phyloP scores from a whole-genome alignment of 306 rosid genomes.

The Acacia melanoxylon region DNA sequence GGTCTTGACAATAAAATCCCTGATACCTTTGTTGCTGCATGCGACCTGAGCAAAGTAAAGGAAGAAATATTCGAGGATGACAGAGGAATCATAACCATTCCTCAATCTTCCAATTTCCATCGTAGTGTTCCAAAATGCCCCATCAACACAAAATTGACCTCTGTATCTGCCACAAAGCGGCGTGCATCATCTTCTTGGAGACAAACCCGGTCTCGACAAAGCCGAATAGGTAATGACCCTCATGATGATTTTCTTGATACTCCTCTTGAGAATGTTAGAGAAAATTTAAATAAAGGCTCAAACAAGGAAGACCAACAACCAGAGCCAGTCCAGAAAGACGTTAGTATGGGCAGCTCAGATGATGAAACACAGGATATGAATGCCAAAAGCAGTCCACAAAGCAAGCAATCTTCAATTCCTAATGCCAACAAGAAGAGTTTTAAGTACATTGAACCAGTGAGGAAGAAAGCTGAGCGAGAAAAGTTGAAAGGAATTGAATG shows the following conservation, averaged over 20 bases:
- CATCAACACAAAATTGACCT: conserved; percentile 41
- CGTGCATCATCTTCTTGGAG: conserved; percentile 82
- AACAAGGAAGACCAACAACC: conserved; percentile 37
- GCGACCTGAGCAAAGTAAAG: conserved; percentile 41
- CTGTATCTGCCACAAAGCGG: conserved; percentile 58
- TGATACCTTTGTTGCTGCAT: conserved; percentile 35
- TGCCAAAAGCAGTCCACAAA: conserved; percentile 44
- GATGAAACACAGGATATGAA: conserved; percentile 85
- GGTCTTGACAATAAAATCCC: conserved; percentile 47
- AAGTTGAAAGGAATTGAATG: conserved; percentile 88
- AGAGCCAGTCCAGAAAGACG: conserved; percentile 37
- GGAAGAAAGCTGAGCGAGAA: conserved; percentile 92
- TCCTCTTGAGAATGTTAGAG: conserved; percentile 77
- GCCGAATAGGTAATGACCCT: conserved; percentile 69
- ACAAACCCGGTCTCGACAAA: conserved; percentile 71
- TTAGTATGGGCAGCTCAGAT: conserved; percentile 50
- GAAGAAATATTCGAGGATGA: conserved; percentile 43
- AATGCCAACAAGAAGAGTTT: conserved; percentile 48
- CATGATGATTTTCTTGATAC: conserved; percentile 97
- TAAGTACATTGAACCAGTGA: conserved; percentile 85
- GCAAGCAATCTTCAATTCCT: conserved; percentile 50
- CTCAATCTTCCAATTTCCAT: conserved; percentile 37
- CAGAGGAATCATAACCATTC: conserved; percentile 35
- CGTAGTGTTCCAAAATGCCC: conserved; percentile 39
- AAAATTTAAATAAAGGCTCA: conserved; percentile 51